Base-by-base conservation (phyloP, 805 yeast species). In the Pichia scutulata region DNA sequence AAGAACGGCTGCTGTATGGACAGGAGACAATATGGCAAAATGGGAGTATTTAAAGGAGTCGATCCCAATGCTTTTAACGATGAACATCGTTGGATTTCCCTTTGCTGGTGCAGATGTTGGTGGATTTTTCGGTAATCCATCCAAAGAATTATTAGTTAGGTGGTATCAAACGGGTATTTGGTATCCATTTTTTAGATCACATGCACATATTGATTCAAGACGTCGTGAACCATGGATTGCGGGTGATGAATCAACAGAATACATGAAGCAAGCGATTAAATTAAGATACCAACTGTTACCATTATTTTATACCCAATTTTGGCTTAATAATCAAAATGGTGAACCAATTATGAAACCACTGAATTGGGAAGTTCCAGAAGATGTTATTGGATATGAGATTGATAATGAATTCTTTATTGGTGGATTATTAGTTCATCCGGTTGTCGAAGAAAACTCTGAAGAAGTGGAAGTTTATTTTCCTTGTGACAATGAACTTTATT, bases 101-200 rank as follows among this genome's bases (percentile, higher is more conserved):
- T 92, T 90, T 69, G 77, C 86, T 7, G 99, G 99, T 9, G 92
- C 97, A 9, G 99, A 93, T 70, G 92, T 93, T 43, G 98, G 97
- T 33, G 99, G 99, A 0, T 93, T 93, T 63, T 90, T 89, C 62
- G 96, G 95, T 3, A 77, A 93, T 63, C 98, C 99, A 0, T 70
- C 81, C 0, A 74, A 78, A 36, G 98, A 93, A 61, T 69, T 93
- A 53, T 71, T 88, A 51, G 77, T 86, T 0, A 76, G 99, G 60
- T 93, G 99, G 99, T 92, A 90, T 64, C 99, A 93, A 66, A 76
- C 95, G 2, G 99, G 97, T 52, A 79, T 86, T 26, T 92, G 95
- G 84, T 90, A 92, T 67, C 99, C 99, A 36, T 93, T 93, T 61
- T 92, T 93, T 72, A 75, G 99, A 60, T 97, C 84, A 0, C 99